Base-by-base conservation (phyloP, 2,329 filamentous ascomycete genomes). In the Dryadomyces quercus-mongolicae region DNA sequence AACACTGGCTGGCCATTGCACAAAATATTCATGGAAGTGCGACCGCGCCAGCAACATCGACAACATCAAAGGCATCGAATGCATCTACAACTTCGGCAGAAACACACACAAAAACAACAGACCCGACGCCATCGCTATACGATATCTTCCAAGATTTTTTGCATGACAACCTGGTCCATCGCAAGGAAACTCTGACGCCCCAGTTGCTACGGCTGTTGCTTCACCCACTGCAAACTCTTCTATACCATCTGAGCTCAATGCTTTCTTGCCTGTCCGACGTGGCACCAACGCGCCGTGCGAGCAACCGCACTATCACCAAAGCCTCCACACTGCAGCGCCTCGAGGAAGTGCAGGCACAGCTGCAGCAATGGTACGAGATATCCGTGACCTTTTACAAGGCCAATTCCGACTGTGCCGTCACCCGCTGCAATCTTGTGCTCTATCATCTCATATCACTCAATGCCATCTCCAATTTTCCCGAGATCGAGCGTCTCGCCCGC, bases 381-480 rank as follows among this genome's bases (percentile, higher is more conserved):
- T 78, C 79, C 42, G 74, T 78, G 56, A 66, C 70, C 12, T 75
- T 80, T 63, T 68, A 72, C 61, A 78, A 79, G 62, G 66, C 70
- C n/a, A 75, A 82, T 61, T 74, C 77, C 1, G 67, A 69, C 49
- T 85, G 82, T 58, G 68, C 76, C 16, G 72, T 82, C 58, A 85
- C 80, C 62, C 77, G 77, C 61, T 81, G 80, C 58, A 86, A 83
- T 62, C 67, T 88, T 45, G 76, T 85, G 46, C 75, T 88, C 57
- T 87, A 84, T 65, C 84, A 88, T 61, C 73, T 88, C 45, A 81
- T 88, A 63, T 82, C 77, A 50, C 73, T 88, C 56, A 86, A 86
- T 60, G 77, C 80, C 9, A 76, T 85, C 31, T 83, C 82, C 16
- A 81, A 80, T 66, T 85, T 87, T 62, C 74, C 78, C 2, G 80